Evolutionary conservation across 768 basidiomycete genomes (phyloP).

Genomic region (Leccinum pellstonianum): DNA sequence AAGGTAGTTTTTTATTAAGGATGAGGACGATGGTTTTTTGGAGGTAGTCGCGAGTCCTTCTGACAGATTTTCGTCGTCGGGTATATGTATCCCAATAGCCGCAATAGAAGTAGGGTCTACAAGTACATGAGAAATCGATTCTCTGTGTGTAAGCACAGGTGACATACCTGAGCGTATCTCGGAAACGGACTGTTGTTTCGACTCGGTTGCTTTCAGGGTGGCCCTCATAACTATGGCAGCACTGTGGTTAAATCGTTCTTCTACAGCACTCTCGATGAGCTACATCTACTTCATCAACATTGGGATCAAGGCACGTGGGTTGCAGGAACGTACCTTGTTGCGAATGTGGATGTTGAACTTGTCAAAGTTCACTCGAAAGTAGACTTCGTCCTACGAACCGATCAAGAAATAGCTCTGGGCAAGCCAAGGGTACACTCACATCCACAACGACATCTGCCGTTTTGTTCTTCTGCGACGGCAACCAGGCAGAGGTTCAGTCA

Average conservation of each 20-base stretch:
- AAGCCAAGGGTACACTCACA: constrained; percentile 43
- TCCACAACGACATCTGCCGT: constrained; percentile 60
- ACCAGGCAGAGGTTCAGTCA: constrained; percentile 25
- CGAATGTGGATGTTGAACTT: constrained; percentile 65
- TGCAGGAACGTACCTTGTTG: constrained; percentile 59
- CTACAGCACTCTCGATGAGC: constrained; percentile 73
- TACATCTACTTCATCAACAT: constrained; percentile 39
- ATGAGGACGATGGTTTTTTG: no score
- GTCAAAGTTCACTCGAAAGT: constrained; percentile 87
- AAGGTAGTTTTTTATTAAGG: no score
- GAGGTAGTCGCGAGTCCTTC: no score
- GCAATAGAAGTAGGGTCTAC: no score
- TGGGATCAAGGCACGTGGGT: neutral
- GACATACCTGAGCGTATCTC: constrained; percentile 63
- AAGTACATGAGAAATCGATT: constrained; percentile 26
- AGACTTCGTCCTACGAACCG: constrained; percentile 56
- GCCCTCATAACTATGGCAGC: constrained; percentile 73
- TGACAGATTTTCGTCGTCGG: no score
- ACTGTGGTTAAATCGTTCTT: constrained; percentile 76
- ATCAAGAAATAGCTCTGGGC: neutral
- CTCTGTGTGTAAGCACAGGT: neutral
- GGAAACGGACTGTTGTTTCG: constrained; percentile 54
- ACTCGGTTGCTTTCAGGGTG: constrained; percentile 66
- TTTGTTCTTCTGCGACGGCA: constrained; percentile 42
- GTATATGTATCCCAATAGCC: no score